Evolutionary conservation across 2,329 filamentous ascomycete species (phyloP), one percentile per base, ranked within the genome.

Genomic region (Emmonsiellopsis sp.): DNA sequence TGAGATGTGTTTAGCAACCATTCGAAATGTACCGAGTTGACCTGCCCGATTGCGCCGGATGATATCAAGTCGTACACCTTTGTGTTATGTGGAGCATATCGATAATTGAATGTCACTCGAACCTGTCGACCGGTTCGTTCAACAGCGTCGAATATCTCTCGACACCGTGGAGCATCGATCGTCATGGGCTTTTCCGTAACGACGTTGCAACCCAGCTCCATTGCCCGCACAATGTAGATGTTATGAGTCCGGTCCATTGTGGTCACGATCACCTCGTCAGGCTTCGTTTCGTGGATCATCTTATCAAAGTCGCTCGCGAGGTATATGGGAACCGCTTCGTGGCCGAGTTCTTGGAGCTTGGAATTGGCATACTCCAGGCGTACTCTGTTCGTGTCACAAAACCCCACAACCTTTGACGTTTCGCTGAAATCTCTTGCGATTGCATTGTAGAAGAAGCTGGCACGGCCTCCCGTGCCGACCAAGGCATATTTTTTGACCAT

Each of bases 121-220:
- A 83, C 72, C 40, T 73, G 71, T 10, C 67, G 65, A 2, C 71
- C 70, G 0, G 77, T 80, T 14, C 73, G 68, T 49, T 77, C 71
- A 13, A 80, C 79, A 10, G 78, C 76, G 56, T 74, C 71, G 57
- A 82, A 74, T 54, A 84, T 83, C 49, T 74, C 70, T 6, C 66
- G 70, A 64, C 79, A 82, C 2, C 79, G 74, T 1, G 74, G 70
- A 0, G 72, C 77, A 60, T 84, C 80, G 58, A 83, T 79, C 0
- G 81, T 84, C 81, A 84, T 83, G 4, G 81, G 81, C 63, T 84
- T 84, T 61, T 84, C 81, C 0, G 78, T 83, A n/a, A 84, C 71
- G 0, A 82, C 80, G 55, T 78, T 75, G 60, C 79, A 81, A 13
- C 80, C 81, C 1, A 82, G 67, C 56, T 83, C 79, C 48, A 84